Evolutionary conservation across 306 rosid species (phyloP), one percentile per base, ranked within the genome.

Genomic region (Acmispon strigosus): DNA sequence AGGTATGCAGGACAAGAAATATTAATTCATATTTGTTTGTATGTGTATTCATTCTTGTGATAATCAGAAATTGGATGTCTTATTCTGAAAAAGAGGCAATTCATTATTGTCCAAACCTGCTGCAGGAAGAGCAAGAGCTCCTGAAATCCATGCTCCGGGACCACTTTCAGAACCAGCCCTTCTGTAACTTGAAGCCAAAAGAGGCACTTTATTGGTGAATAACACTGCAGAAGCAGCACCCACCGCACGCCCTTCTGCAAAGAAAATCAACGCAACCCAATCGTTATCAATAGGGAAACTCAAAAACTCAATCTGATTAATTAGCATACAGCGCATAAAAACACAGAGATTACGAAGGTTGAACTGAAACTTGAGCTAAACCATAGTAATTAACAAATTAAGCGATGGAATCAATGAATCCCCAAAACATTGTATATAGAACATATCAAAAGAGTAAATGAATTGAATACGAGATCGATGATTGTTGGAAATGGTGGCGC

Each of bases 41-140:
- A 22, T 22, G 1, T 1, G 3, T 32, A 32, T 32, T 32, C 8
- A 5, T 32, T 32, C 37, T 32, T 32, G 6, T 32, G 37, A 32
- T 5, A 32, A 32, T 32, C 37, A 32, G 37, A 32, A 6, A 32
- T 0, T 32, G 8, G 1, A 32, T 32, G 37, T 32, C 37, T 32
- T 32, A 1, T 5, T 32, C 37, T 32, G 37, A 32, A 32, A 32
- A 32, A 2, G 7, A 8, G 37, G 7, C 1, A 4, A 32, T 27
- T 27, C 34, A 27, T 27, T 2, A 27, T 27, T 27, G 5, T 32
- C 12, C 47, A 8, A 73, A 91, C 97, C 96, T 84, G 90, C 97
- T 0, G 85, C 87, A 70, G 93, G 89, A 72, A 91, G 68, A 64
- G 90, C 90, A 13, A 91, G 73, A 14, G 86, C 84, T 72, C 91